Percentiles rank a stretch among this genome's conserved stretches.
phyloP scores from a whole-genome alignment of 345 rosid genomes.

The Luvunga scandens region DNA sequence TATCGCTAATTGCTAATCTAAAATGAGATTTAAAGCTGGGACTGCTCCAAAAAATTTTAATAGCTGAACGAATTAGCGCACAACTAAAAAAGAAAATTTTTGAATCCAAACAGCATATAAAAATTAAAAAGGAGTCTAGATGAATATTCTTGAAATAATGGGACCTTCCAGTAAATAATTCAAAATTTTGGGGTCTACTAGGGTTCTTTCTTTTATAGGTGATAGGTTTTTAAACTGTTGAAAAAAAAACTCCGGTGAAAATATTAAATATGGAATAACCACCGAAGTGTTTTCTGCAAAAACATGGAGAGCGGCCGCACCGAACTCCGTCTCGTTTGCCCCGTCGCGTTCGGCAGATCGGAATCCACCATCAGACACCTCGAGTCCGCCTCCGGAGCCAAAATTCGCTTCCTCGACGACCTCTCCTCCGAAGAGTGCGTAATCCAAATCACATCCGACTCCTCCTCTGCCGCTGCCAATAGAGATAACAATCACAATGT shows the following conservation, averaged over 20 bases:
- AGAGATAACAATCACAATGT: slow-evolving; percentile 2
- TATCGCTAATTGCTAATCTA: too few relatives aligned
- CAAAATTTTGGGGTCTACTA: not conserved
- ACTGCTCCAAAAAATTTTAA: too few relatives aligned
- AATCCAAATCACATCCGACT: slow-evolving; percentile 17
- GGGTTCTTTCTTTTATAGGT: too few relatives aligned
- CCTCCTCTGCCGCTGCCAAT: not conserved
- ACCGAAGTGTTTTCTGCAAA: not conserved
- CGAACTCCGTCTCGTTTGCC: slow-evolving; percentile 37
- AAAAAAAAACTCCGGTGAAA: not conserved
- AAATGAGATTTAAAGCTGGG: too few relatives aligned
- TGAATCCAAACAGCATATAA: too few relatives aligned
- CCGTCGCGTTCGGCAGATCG: slow-evolving; percentile 26
- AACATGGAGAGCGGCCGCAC: slow-evolving; percentile 3
- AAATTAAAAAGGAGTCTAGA: too few relatives aligned
- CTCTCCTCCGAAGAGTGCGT: slow-evolving; percentile 34
- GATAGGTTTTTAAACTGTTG: too few relatives aligned
- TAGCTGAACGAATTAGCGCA: too few relatives aligned
- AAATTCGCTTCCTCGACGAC: slow-evolving; percentile 41
- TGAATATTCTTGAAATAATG: too few relatives aligned
- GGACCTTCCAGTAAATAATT: too few relatives aligned
- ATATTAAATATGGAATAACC: not conserved
- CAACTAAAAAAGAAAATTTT: too few relatives aligned
- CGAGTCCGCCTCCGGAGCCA: slow-evolving; percentile 28
- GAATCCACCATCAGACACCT: slow-evolving; percentile 24